A percentile compares a stretch with the other conserved stretches of the same genome.
phyloP scores from a whole-genome alignment of 768 basidiomycete species.

The Agaricus sinodeliciosus region DNA sequence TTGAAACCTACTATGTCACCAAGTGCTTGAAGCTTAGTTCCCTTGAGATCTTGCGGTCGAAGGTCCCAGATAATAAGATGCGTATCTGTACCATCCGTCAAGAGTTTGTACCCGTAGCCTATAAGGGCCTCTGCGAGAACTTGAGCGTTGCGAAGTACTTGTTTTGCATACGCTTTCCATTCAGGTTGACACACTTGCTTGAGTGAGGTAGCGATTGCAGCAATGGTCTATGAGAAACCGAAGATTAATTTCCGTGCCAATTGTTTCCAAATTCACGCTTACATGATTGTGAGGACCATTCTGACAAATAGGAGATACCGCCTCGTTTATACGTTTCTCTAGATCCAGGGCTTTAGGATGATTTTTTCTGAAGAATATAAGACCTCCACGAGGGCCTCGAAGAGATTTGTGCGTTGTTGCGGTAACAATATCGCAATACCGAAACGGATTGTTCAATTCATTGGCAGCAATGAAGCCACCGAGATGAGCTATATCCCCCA shows the following conservation, averaged over 20 bases:
- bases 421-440: constrained; percentile 94
- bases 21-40: constrained; percentile 96
- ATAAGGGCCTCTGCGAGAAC: constrained; percentile 69
- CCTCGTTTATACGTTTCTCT: constrained; percentile 95
- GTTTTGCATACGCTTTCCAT: constrained; percentile 91
- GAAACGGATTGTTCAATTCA: constrained; percentile 87
- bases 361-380: constrained; percentile 98
- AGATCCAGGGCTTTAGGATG: constrained; percentile 74
- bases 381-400: constrained; percentile 93
- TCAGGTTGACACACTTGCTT: constrained; percentile 85
- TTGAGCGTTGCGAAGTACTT: constrained; percentile 85
- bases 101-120: constrained; percentile 86
- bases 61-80: constrained; percentile 98
- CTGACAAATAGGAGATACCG: constrained; percentile 99
- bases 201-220: constrained; percentile 88
- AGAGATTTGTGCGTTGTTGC: constrained; percentile 99
- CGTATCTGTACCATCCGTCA: constrained; percentile 95
- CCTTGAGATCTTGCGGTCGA: constrained; percentile 88
- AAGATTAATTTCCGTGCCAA: not conserved
- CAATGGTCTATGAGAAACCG: constrained; percentile 63
- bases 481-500: constrained; percentile 98
- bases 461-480: constrained; percentile 91
- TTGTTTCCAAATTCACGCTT: constrained; percentile 15
- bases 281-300: constrained; percentile 99
- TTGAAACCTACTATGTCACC: constrained; percentile 96